phyloP scores from a whole-genome alignment of 2,329 filamentous ascomycete genomes.

The Sporothrix mexicana region DNA sequence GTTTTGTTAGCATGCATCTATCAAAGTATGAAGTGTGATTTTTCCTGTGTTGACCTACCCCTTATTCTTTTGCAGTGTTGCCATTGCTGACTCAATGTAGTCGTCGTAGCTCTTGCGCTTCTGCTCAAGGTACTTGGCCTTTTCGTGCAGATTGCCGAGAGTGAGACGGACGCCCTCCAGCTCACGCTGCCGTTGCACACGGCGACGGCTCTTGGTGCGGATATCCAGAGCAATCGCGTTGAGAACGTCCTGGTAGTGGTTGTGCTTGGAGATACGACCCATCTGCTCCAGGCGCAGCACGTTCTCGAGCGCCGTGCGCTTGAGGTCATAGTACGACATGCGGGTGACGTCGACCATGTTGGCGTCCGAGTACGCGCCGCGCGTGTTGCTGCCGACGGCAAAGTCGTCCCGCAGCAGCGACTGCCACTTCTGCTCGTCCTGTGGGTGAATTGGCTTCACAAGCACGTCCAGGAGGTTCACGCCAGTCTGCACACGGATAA shows the following conservation, averaged over 20 bases:
- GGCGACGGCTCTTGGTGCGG: slow-evolving; percentile 90
- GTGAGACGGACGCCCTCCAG: slow-evolving; percentile 82
- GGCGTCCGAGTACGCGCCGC: slow-evolving; percentile 86
- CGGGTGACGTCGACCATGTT: slow-evolving; percentile 88
- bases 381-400: slow-evolving; percentile 67
- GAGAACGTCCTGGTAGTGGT: slow-evolving; percentile 96
- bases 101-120: slow-evolving; percentile 98
- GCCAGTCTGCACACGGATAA: slow-evolving; percentile 94
- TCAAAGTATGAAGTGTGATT: too few species aligned
- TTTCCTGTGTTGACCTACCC: slow-evolving; percentile 59
- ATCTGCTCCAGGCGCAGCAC: slow-evolving; percentile 86
- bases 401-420: slow-evolving; percentile 83
- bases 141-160: slow-evolving; percentile 76
- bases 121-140: slow-evolving; percentile 90
- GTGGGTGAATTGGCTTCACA: slow-evolving; percentile 81
- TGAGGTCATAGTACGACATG: slow-evolving; percentile 90
- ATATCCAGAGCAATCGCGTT: slow-evolving; percentile 98
- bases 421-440: slow-evolving; percentile 91
- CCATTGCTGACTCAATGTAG: slow-evolving; percentile 98
- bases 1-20: slow-evolving; percentile 29
- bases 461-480: slow-evolving; percentile 93
- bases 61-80: slow-evolving; percentile 95
- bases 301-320: slow-evolving; percentile 91
- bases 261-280: slow-evolving; percentile 85
- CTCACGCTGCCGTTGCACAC: slow-evolving; percentile 90